phyloP scores from a whole-genome alignment of 2,329 filamentous ascomycete genomes.

The Endoconidiophora laricicola region DNA sequence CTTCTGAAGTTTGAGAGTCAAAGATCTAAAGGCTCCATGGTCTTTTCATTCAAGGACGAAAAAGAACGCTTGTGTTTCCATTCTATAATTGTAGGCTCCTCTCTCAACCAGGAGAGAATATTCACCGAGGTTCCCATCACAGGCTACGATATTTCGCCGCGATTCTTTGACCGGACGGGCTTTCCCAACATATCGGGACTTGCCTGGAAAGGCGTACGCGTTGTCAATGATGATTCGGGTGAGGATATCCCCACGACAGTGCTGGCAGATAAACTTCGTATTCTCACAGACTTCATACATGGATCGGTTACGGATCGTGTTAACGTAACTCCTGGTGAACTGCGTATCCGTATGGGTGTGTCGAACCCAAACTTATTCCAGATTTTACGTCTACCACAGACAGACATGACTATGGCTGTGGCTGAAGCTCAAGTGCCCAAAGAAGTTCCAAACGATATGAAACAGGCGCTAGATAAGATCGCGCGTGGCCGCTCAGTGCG shows the following conservation, averaged over 20 bases:
- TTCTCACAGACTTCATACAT: conserved; percentile 58
- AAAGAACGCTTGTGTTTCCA: conserved; percentile 56
- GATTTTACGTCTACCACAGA: conserved; percentile 55
- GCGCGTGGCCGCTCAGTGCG: conserved; percentile 47
- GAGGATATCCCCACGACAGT: conserved; percentile 49
- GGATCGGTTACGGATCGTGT: conserved; percentile 70
- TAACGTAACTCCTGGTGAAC: conserved; percentile 62
- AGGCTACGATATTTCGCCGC: conserved; percentile 44
- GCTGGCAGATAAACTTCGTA: conserved; percentile 57
- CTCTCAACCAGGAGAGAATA: conserved; percentile 52
- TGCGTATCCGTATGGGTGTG: conserved; percentile 49
- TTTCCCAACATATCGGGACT: conserved; percentile 33
- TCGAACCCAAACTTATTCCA: conserved; percentile 44
- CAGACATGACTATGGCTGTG: conserved; percentile 61
- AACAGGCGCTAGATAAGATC: conserved; percentile 45
- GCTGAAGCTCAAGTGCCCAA: conserved; percentile 48
- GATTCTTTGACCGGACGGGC: conserved; percentile 31
- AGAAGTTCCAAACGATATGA: conserved; percentile 45
- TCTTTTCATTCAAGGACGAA: conserved; percentile 61
- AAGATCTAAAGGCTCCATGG: conserved; percentile 50
- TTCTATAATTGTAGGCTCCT: conserved; percentile 54
- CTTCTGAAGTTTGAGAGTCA: conserved; percentile 54
- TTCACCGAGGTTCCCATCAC: conserved; percentile 52
- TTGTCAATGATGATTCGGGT: conserved; percentile 56
- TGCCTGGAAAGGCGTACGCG: conserved; percentile 48